Percentiles rank a stretch among this genome's conserved stretches.
Conservation (phyloP, 1,284 basidiomycete genomes). For the Rhodofomes roseus region DNA sequence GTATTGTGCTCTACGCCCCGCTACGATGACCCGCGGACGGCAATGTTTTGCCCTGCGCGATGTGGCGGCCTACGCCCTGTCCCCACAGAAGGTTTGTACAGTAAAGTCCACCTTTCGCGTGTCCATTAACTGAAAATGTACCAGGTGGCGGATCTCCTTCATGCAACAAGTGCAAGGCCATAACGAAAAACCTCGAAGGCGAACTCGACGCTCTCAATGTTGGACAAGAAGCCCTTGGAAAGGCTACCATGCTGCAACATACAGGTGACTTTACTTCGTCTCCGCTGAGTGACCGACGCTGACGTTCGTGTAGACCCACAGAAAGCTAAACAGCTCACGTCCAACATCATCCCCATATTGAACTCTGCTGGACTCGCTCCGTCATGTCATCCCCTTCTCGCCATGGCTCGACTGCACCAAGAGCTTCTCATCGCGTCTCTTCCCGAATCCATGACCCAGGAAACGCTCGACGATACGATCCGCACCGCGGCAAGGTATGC, state of each 20-base stretch:
- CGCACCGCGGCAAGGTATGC: conserved; percentile 52
- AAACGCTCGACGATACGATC: conserved; percentile 60
- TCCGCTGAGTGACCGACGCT: background rate
- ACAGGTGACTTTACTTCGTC: conserved; percentile 37
- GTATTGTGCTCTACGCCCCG: conserved; percentile 41
- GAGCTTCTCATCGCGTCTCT: conserved; percentile 59
- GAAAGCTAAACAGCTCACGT: conserved; percentile 58
- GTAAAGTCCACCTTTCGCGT: background rate
- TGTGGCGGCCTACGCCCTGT: conserved; percentile 60
- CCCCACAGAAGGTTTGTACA: conserved; percentile 51
- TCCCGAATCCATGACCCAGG: conserved; percentile 36
- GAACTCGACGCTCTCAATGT: conserved; percentile 59
- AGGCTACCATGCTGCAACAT: conserved; percentile 59
- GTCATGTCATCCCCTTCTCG: conserved; percentile 74
- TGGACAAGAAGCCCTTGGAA: conserved; percentile 67
- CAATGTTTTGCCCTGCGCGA: conserved; percentile 60
- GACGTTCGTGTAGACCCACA: conserved; percentile 41
- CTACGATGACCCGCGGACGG: conserved; percentile 63
- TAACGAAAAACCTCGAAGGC: conserved; percentile 45
- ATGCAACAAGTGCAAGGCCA: conserved; percentile 59
- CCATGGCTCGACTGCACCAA: conserved; percentile 65
- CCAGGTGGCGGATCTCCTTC: conserved; percentile 42
- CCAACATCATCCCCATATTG: conserved; percentile 62
- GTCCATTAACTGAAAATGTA: conserved; percentile 5
- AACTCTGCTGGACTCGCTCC: conserved; percentile 49